phyloP scores from a whole-genome alignment of 2,329 filamentous ascomycete genomes.

The Huntiella abstrusa region DNA sequence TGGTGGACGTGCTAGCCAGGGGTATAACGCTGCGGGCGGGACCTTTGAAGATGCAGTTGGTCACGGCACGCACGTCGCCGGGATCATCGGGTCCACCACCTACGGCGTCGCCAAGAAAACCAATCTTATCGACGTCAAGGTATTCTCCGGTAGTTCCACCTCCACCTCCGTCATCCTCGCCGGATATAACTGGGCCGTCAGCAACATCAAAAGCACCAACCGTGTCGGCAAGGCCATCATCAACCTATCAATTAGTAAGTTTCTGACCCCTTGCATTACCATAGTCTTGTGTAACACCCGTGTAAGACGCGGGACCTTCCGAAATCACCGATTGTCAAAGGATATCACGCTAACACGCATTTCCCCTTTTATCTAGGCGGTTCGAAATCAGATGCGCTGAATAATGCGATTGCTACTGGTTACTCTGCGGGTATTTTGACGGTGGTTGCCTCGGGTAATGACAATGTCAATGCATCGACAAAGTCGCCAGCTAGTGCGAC shows the following conservation, averaged over 20 bases:
- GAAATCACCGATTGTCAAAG: too few relatives aligned
- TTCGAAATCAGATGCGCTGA: slow-evolving; percentile 25
- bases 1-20: slow-evolving; percentile 13
- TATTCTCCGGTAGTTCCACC: slow-evolving; percentile 18
- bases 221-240: slow-evolving; percentile 20
- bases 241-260: slow-evolving; percentile 24
- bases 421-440: slow-evolving; percentile 21
- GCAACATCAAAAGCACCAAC: slow-evolving; percentile 16
- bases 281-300: slow-evolving; percentile 7
- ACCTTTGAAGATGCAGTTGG: slow-evolving; percentile 18
- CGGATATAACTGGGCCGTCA: slow-evolving; percentile 20
- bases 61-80: slow-evolving; percentile 24
- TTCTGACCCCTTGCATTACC: slow-evolving; percentile 3
- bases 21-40: slow-evolving; percentile 14
- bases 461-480: slow-evolving; percentile 6
- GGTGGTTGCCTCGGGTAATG: slow-evolving; percentile 19
- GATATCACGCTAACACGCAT: neutral
- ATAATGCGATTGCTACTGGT: slow-evolving; percentile 28
- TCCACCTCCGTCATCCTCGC: slow-evolving; percentile 18
- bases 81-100: slow-evolving; percentile 3
- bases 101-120: slow-evolving; percentile 23
- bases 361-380: slow-evolving; percentile 17
- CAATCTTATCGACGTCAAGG: slow-evolving; percentile 27
- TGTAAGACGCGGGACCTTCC: too few relatives aligned
- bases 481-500: slow-evolving; percentile 14